These are phyloP conservation scores for Colletotrichum plurivorum DNA, from an alignment of 2,329 filamentous ascomycete genomes.

Conservation along the genomic window DNA sequence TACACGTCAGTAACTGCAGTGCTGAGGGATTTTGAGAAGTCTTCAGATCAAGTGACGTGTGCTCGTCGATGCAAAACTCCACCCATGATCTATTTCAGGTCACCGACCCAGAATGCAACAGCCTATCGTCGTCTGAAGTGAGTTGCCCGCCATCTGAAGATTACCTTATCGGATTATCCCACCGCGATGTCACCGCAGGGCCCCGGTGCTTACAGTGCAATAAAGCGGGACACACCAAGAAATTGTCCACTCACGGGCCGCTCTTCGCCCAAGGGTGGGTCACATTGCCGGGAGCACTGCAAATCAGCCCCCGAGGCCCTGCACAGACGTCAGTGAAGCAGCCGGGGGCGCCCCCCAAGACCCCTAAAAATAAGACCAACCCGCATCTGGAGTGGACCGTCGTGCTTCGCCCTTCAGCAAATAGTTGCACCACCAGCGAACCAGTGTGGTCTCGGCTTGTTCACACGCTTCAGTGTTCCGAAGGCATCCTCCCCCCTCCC, in stretches of 20 bases:
- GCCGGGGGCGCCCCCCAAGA: slow-evolving; percentile 26
- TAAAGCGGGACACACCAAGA: neutral
- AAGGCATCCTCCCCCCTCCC: neutral
- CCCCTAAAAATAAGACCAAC: slow-evolving; percentile 37
- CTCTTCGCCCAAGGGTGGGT: neutral
- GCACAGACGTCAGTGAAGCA: slow-evolving; percentile 33
- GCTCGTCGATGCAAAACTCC: neutral
- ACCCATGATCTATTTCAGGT: neutral
- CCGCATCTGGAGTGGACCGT: slow-evolving; percentile 18
- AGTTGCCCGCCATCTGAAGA: neutral
- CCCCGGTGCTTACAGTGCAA: neutral
- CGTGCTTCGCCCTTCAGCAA: slow-evolving; percentile 1
- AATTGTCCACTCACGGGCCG: too few relatives aligned
- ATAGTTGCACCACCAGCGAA: neutral
- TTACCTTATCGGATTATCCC: neutral
- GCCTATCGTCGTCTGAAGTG: neutral
- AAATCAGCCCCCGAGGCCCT: slow-evolving; percentile 4
- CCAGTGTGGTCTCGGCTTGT: neutral
- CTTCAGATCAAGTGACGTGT: too few relatives aligned
- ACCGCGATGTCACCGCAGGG: neutral
- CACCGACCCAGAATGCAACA: neutral
- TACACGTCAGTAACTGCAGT: too few relatives aligned
- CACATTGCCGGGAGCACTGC: slow-evolving; percentile 16
- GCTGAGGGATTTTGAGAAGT: too few relatives aligned
- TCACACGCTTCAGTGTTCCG: neutral